These are phyloP conservation scores for Coemansia sp. DNA, from an alignment of 192 early-diverging fungal species.

Conservation along the genomic window DNA sequence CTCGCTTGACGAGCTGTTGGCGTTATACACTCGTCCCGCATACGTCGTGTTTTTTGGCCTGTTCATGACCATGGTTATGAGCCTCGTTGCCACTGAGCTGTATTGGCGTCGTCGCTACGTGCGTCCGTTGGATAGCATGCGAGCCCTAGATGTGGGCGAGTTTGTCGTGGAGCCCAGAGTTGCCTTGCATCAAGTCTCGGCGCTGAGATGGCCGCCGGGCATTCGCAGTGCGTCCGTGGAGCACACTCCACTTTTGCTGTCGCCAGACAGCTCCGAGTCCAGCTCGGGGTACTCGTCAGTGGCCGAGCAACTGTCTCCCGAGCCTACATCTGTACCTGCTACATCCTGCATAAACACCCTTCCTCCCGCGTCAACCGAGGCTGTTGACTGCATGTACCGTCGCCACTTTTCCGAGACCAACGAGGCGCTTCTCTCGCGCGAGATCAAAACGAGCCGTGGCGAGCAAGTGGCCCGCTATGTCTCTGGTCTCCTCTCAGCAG, in stretches of 20 bases:
- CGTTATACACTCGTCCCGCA: constrained; percentile 61
- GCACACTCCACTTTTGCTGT: background rate
- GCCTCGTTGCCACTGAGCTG: constrained; percentile 47
- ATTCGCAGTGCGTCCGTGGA: background rate
- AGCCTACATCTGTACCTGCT: background rate
- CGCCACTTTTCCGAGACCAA: constrained; percentile 23
- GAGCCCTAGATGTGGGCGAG: background rate
- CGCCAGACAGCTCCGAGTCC: background rate
- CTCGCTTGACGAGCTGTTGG: constrained; percentile 63
- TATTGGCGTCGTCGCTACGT: constrained; percentile 37
- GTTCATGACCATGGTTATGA: constrained; percentile 52
- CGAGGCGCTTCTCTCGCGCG: constrained; percentile 8
- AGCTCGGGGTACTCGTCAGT: constrained; percentile 4
- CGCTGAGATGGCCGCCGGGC: background rate
- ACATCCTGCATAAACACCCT: background rate
- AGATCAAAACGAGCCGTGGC: constrained; percentile 16
- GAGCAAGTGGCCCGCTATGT: constrained; percentile 38
- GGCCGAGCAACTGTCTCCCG: background rate
- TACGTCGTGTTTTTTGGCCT: constrained; percentile 67
- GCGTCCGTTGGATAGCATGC: background rate
- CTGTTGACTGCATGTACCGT: constrained; percentile 23
- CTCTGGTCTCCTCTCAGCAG: constrained; percentile 64
- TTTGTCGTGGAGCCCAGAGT: constrained; percentile 1
- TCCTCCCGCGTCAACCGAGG: constrained; percentile 1
- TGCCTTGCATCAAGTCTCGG: constrained; percentile 5